phyloP scores from a whole-genome alignment of 768 basidiomycete genomes.

The Russula dissimulans region DNA sequence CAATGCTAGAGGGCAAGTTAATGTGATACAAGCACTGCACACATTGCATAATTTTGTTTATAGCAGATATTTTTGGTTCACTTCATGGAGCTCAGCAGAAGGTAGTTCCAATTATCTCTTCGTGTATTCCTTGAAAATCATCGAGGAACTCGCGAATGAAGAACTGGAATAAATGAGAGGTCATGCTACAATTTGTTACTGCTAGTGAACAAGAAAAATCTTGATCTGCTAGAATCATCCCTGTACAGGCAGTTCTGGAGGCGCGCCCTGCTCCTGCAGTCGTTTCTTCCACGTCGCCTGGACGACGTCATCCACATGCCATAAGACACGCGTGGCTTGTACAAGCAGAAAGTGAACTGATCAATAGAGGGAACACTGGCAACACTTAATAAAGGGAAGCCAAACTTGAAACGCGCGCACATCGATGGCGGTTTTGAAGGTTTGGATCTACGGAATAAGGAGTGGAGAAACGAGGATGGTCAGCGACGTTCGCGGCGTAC shows the following conservation, averaged over 20 bases:
- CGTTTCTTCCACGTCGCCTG: slow-evolving; percentile 74
- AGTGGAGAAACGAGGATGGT: neutral
- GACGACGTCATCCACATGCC: slow-evolving; percentile 91
- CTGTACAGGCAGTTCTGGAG: slow-evolving; percentile 50
- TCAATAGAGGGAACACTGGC: too few species aligned
- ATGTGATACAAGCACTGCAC: too few species aligned
- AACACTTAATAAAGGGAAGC: neutral
- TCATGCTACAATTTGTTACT: slow-evolving; percentile 3
- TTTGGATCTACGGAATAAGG: slow-evolving; percentile 66
- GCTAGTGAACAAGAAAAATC: neutral
- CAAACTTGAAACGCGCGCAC: too few species aligned
- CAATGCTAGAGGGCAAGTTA: too few species aligned
- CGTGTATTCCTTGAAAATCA: too few species aligned
- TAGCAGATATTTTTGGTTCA: too few species aligned
- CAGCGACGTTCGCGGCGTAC: neutral
- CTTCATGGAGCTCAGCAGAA: too few species aligned
- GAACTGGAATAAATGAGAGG: neutral
- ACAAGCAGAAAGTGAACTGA: too few species aligned
- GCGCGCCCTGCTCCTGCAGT: slow-evolving; percentile 41
- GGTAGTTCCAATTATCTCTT: too few species aligned
- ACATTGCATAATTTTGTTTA: too few species aligned
- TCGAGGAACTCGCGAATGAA: neutral
- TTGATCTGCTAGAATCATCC: slow-evolving; percentile 2
- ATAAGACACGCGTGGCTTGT: slow-evolving; percentile 79
- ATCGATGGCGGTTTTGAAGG: slow-evolving; percentile 94